Percentiles rank a stretch among this genome's conserved stretches.
Evolutionary conservation across 2,329 filamentous ascomycete genomes (phyloP).

Genomic region (Xylaria sp.): DNA sequence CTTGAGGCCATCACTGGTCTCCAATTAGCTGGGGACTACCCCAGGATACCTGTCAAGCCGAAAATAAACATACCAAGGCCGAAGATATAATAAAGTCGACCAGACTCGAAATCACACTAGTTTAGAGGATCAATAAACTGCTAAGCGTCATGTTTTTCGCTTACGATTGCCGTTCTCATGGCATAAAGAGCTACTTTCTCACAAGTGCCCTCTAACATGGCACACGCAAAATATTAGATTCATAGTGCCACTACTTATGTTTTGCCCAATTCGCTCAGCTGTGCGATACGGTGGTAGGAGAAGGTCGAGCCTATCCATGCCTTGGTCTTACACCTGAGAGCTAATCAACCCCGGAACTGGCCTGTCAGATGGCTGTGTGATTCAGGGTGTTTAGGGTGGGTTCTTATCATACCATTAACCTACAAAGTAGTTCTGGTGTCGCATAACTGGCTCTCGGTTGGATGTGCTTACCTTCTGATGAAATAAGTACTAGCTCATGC

Average conservation of each 20-base stretch:
- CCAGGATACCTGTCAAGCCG: constrained; percentile 53
- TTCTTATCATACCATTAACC: constrained; percentile 11
- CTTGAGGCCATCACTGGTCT: constrained; percentile 78
- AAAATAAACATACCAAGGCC: constrained; percentile 44
- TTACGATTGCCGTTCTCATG: neutral
- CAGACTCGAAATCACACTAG: neutral
- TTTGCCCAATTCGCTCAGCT: neutral
- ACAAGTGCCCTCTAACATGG: neutral
- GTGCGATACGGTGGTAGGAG: neutral
- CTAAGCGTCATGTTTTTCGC: too few relatives aligned
- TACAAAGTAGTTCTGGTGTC: constrained; percentile 20
- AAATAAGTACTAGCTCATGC: constrained; percentile 2
- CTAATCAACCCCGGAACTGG: neutral
- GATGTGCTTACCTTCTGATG: constrained; percentile 29
- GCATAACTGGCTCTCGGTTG: constrained; percentile 39
- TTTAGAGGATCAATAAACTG: neutral
- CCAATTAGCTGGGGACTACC: constrained; percentile 60
- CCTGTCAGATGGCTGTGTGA: constrained; percentile 12
- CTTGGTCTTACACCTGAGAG: neutral
- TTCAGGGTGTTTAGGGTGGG: constrained; percentile 5
- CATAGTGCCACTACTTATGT: neutral
- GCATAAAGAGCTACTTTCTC: neutral
- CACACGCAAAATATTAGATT: neutral
- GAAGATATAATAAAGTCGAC: constrained; percentile 47
- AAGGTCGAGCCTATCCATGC: neutral